Percentiles rank a stretch among this genome's conserved stretches.
Conservation (phyloP, 345 rosid genomes). For the Mercurialis annua region DNA sequence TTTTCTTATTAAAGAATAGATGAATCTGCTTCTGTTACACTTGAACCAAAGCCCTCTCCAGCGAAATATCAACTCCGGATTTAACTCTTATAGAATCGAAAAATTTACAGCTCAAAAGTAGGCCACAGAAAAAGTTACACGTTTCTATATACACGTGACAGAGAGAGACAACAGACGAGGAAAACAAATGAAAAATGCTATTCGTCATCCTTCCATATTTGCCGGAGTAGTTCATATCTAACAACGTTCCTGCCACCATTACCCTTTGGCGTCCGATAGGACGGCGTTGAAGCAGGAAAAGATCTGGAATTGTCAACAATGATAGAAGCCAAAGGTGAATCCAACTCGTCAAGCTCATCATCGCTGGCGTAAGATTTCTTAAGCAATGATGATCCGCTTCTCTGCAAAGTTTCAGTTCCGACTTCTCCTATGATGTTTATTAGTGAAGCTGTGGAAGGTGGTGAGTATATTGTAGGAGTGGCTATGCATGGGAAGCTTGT, state of each 20-base stretch:
- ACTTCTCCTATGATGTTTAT: slow-evolving; percentile 51
- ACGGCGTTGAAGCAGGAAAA: slow-evolving; percentile 14
- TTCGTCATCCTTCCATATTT: slow-evolving; percentile 62
- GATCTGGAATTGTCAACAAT: slow-evolving; percentile 34
- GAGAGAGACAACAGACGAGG: not conserved
- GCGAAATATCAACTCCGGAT: not conserved
- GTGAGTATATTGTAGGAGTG: slow-evolving; percentile 48
- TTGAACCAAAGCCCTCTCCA: no score
- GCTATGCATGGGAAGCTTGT: slow-evolving; percentile 60
- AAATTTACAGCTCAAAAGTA: slow-evolving; percentile 7
- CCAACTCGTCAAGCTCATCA: slow-evolving; percentile 84
- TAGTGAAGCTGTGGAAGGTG: slow-evolving; percentile 57
- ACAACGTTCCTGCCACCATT: slow-evolving; percentile 19
- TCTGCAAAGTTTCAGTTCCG: slow-evolving; percentile 39
- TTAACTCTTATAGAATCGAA: not conserved
- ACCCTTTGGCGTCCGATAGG: slow-evolving; percentile 14
- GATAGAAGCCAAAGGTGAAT: slow-evolving; percentile 58
- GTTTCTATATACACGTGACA: not conserved
- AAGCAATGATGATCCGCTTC: slow-evolving; percentile 52
- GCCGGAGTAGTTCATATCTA: slow-evolving; percentile 49
- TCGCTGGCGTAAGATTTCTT: slow-evolving; percentile 76
- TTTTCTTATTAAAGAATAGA: no score
- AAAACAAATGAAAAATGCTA: slow-evolving; percentile 13
- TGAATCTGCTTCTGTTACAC: no score
- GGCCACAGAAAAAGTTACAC: not conserved